Evolutionary conservation across 495 filamentous ascomycete genomes (phyloP).

Genomic region (Xylaria nigripes): DNA sequence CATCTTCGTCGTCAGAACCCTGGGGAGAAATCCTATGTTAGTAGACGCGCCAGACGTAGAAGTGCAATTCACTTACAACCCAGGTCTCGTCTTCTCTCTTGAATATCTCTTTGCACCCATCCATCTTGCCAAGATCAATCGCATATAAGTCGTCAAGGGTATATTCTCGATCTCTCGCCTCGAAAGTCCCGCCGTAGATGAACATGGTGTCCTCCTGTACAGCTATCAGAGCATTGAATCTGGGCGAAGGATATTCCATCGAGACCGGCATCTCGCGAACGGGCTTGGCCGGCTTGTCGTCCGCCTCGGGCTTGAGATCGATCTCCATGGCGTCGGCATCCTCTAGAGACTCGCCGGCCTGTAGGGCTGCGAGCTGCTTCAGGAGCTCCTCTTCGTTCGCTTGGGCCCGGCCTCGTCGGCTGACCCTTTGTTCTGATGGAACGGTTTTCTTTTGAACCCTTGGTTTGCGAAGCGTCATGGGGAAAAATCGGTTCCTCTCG

Average conservation of each 20-base stretch:
- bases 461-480: slow-evolving; percentile 64
- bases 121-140: slow-evolving; percentile 82
- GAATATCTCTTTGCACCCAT: slow-evolving; percentile 86
- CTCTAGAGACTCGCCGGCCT: slow-evolving; percentile 55
- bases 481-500: slow-evolving; percentile 90
- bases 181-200: slow-evolving; percentile 89
- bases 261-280: slow-evolving; percentile 47
- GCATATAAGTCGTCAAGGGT: slow-evolving; percentile 92
- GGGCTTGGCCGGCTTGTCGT: slow-evolving; percentile 41
- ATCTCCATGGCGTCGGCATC: slow-evolving; percentile 51
- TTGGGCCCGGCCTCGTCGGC: slow-evolving; percentile 61
- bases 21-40: slow-evolving; percentile 24
- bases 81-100: slow-evolving; percentile 77
- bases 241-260: slow-evolving; percentile 73
- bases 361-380: slow-evolving; percentile 70
- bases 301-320: slow-evolving; percentile 33
- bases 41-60: background rate
- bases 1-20: slow-evolving; percentile 61
- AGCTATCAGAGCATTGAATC: slow-evolving; percentile 83
- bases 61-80: slow-evolving; percentile 44
- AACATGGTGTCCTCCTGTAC: slow-evolving; percentile 89
- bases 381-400: slow-evolving; percentile 87
- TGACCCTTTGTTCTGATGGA: slow-evolving; percentile 46
- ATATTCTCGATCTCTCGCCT: slow-evolving; percentile 88
- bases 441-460: slow-evolving; percentile 48